Conservation (phyloP, 1,139 yeast genomes). For the Hemisphaericaspora subhashii region DNA sequence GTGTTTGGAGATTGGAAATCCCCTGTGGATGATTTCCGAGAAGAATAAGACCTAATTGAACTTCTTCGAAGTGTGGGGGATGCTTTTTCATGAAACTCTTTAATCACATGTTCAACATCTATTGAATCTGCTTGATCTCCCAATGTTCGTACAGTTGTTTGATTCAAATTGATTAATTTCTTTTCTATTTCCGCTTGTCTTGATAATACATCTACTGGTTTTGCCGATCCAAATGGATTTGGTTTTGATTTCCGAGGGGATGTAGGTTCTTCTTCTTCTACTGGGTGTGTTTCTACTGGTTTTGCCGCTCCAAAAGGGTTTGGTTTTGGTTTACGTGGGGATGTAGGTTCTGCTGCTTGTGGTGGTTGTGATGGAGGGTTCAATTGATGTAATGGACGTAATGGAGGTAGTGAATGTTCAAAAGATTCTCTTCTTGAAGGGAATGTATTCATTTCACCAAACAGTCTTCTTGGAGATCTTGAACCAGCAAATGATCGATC, state of each 20-base stretch:
- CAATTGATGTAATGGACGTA: slow-evolving; percentile 1
- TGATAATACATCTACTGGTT: slow-evolving; percentile 45
- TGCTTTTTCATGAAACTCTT: slow-evolving; percentile 16
- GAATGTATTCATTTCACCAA: background rate
- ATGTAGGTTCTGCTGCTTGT: slow-evolving; percentile 1
- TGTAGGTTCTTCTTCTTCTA: background rate
- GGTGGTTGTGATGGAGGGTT: slow-evolving; percentile 6
- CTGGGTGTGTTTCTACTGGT: slow-evolving; percentile 29
- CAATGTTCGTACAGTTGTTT: slow-evolving; percentile 57
- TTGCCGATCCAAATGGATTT: slow-evolving; percentile 49
- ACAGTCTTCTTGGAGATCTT: slow-evolving; percentile 5
- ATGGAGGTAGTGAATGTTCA: slow-evolving; percentile 9
- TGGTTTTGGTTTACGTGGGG: background rate
- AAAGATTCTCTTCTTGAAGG: slow-evolving; percentile 11
- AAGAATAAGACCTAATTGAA: slow-evolving; percentile 12
- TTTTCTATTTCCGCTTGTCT: slow-evolving; percentile 44
- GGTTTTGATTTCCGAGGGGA: slow-evolving; percentile 26
- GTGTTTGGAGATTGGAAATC: too few species aligned
- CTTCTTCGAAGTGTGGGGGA: slow-evolving; percentile 17
- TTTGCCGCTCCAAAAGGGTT: background rate
- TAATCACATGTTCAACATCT: slow-evolving; percentile 18
- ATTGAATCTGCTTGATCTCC: slow-evolving; percentile 30
- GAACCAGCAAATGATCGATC: slow-evolving; percentile 5
- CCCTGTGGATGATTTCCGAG: slow-evolving; percentile 18
- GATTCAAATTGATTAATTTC: slow-evolving; percentile 51